phyloP scores from a whole-genome alignment of 2,329 filamentous ascomycete genomes.

The Colletotrichum nymphaeae region DNA sequence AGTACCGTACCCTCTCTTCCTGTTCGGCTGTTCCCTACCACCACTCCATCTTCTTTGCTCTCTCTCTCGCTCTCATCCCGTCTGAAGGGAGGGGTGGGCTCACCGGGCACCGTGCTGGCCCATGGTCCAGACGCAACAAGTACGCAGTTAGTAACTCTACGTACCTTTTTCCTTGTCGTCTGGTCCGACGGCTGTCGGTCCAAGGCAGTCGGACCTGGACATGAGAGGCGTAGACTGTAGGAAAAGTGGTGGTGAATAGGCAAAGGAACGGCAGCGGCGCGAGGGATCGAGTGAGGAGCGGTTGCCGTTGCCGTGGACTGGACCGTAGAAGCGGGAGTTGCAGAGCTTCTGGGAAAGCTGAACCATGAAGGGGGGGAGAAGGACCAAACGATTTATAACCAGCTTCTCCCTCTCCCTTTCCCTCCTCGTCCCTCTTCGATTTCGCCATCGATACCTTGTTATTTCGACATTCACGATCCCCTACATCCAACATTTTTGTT shows the following conservation, averaged over 20 bases:
- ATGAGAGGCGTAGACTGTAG: neutral
- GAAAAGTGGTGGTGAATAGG: conserved; percentile 15
- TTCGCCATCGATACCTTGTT: conserved; percentile 34
- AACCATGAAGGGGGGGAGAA: conserved; percentile 10
- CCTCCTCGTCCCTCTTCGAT: conserved; percentile 12
- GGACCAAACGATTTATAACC: conserved; percentile 32
- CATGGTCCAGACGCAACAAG: conserved; percentile 18
- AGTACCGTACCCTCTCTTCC: neutral
- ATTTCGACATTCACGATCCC: conserved; percentile 32
- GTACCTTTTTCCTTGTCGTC: conserved; percentile 20
- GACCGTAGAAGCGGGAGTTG: conserved; percentile 22
- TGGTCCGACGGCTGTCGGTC: conserved; percentile 27
- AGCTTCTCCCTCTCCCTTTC: conserved; percentile 11
- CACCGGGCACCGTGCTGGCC: conserved; percentile 4
- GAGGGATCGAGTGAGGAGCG: neutral
- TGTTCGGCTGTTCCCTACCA: neutral
- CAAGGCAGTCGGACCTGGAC: conserved; percentile 29
- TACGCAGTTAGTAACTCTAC: conserved; percentile 22
- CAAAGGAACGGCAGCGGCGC: conserved; percentile 9
- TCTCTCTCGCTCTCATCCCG: neutral
- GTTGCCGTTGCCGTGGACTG: conserved; percentile 8
- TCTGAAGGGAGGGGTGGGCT: conserved; percentile 24
- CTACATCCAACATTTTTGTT: conserved; percentile 24
- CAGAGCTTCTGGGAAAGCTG: conserved; percentile 33
- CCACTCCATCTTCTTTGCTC: neutral